Evolutionary conservation across 139 green algal species (phyloP).

Genomic region (Volvox africanus): DNA sequence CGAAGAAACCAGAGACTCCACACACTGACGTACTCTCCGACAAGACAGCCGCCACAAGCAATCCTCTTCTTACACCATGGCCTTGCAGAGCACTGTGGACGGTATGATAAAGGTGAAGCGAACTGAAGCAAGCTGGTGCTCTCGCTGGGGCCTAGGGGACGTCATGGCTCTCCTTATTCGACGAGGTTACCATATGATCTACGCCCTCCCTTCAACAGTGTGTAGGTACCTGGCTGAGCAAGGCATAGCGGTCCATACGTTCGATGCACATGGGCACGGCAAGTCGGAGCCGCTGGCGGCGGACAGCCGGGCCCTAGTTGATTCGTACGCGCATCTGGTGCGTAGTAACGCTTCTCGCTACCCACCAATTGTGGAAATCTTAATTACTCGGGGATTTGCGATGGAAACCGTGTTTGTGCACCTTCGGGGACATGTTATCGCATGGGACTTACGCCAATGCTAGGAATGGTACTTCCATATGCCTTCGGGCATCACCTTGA

Average conservation of each 20-base stretch:
- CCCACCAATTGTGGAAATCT: too few species aligned
- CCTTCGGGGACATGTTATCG: too few species aligned
- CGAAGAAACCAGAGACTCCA: neutral
- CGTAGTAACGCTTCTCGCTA: neutral
- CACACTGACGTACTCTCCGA: neutral
- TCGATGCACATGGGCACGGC: constrained; percentile 65
- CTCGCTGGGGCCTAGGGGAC: too few species aligned
- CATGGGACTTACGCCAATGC: too few species aligned
- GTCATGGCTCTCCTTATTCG: too few species aligned
- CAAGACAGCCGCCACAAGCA: neutral
- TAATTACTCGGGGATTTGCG: too few species aligned
- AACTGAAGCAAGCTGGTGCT: too few species aligned
- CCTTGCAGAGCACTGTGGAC: constrained; percentile 68
- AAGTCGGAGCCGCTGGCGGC: constrained; percentile 47
- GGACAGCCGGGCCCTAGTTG: constrained; percentile 22
- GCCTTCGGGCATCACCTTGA: too few species aligned
- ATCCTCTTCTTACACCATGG: constrained; percentile 75
- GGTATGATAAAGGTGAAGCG: constrained; percentile 60
- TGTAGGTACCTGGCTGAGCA: constrained; percentile 48
- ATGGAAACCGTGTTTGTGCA: too few species aligned
- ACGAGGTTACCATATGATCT: neutral
- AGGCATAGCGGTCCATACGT: constrained; percentile 61
- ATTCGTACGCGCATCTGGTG: constrained; percentile 56
- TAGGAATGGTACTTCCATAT: too few species aligned
- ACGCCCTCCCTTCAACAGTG: constrained; percentile 9